A percentile compares a stretch with the other conserved stretches of the same genome.
These are phyloP conservation scores for Capsella bursapastoris DNA, from an alignment of 345 rosid genomes.

Conservation along the genomic window DNA sequence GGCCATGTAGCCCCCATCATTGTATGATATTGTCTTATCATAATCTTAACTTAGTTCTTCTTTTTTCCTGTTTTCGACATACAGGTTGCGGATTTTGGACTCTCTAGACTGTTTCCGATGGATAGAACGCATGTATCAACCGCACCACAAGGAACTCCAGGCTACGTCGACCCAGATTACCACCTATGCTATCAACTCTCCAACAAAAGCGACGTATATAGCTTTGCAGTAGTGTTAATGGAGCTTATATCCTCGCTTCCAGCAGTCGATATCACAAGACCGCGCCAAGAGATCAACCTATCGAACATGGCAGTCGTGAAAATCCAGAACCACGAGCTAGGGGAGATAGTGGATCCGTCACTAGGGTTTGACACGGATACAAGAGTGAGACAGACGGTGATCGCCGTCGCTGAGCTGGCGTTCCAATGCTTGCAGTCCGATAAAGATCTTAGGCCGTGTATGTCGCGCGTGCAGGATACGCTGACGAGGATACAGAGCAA, in stretches of 20 bases:
- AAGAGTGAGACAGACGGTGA: constrained; percentile 53
- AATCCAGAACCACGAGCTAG: constrained; percentile 63
- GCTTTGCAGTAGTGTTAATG: constrained; percentile 47
- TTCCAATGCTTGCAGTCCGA: constrained; percentile 75
- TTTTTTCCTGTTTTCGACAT: not conserved
- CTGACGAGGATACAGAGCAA: constrained; percentile 51
- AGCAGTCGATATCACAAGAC: constrained; percentile 86
- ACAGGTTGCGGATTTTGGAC: constrained; percentile 88
- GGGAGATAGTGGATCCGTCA: constrained; percentile 68
- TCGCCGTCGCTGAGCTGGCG: constrained; percentile 80
- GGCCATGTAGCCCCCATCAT: not conserved
- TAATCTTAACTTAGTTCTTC: not conserved
- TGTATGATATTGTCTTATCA: constrained; percentile 1
- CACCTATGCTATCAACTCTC: constrained; percentile 85
- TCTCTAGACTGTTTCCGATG: constrained; percentile 79
- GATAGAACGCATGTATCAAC: constrained; percentile 81
- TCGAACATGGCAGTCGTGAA: constrained; percentile 77
- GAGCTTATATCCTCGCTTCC: constrained; percentile 72
- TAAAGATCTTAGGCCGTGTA: constrained; percentile 75
- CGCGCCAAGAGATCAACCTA: constrained; percentile 79
- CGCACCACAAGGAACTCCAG: constrained; percentile 96
- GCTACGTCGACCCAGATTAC: constrained; percentile 94
- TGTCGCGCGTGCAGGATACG: constrained; percentile 59
- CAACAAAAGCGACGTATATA: constrained; percentile 79
- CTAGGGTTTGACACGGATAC: constrained; percentile 75